Base-by-base conservation (phyloP, 257 asterid species). In the Eucommia ulmoides region DNA sequence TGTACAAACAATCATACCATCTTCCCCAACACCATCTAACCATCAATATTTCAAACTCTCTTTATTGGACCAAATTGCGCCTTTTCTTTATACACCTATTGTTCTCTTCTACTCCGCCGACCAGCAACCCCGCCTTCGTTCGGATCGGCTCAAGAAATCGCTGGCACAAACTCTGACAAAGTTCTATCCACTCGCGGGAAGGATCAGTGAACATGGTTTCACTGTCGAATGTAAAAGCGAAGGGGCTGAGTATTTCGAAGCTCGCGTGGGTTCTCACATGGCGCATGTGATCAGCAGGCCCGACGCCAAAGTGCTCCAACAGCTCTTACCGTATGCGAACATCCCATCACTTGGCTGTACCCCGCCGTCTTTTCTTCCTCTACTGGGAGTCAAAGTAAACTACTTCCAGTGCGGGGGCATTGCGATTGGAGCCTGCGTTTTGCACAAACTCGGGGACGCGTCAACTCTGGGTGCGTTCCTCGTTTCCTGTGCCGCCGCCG, bases 181-280 rank as follows among this genome's bases (percentile, higher is more conserved):
- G 9, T 65, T 59, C 19, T 77, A 77, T 17, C 75, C 81, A 3
- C 57, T 61, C 16, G 65, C 78, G 0, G 84, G 84, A 3, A 51
- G 72, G 42, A 9, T 64, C 7, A 58, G 25, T 1, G 49, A 44
- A 1, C 42, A 67, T 24, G 18, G 24, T 1, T 35, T 59, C 1
- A 50, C 55, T 41, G 23, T 77, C 2, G 56, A 73, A 21, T 77
- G 81, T 23, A 55, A 54, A 24, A 76, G 70, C 24, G 56, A 52
- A 7, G 81, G 81, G 10, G 77, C 61, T 1, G 69, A 49, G 1
- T 73, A 61, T 59, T 3, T 23, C 7, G 68, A 73, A 52, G 61
- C 70, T 2, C 48, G 45, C 3, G 64, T 70, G 0, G 20, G 25
- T 16, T 11, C 20, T 23, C 16, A 51, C 7, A 51, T 51, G 14